These are phyloP conservation scores for Fusarium devonianum DNA, from an alignment of 2,329 filamentous ascomycete species.

Conservation along the genomic window DNA sequence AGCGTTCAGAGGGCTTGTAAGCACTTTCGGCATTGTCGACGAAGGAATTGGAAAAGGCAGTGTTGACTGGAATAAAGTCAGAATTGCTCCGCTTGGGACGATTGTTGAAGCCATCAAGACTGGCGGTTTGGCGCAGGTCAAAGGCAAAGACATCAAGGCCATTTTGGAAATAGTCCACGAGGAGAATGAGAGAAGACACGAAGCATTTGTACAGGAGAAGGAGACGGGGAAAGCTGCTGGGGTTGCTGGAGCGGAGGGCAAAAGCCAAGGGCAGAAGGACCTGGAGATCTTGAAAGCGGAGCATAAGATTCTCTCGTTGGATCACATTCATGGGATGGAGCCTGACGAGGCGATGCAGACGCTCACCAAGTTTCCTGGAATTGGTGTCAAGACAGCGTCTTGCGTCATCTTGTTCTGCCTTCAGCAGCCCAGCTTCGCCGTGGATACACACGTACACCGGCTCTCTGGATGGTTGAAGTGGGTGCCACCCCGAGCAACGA, in stretches of 20 bases:
- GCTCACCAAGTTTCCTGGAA: conserved; percentile 39
- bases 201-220: conserved; percentile 38
- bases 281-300: conserved; percentile 40
- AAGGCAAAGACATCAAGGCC: conserved; percentile 40
- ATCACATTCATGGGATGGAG: conserved; percentile 41
- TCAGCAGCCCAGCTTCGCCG: conserved; percentile 41
- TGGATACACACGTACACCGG: conserved; percentile 41
- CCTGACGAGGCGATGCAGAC: conserved; percentile 41
- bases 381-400: conserved; percentile 41
- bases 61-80: conserved; percentile 40
- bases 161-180: conserved; percentile 39
- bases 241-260: conserved; percentile 28
- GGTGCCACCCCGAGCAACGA: conserved; percentile 38
- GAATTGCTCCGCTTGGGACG: conserved; percentile 50
- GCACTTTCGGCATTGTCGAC: conserved; percentile 34
- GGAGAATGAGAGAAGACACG: conserved; percentile 34
- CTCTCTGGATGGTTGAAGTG: conserved; percentile 40
- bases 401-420: conserved; percentile 41
- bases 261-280: conserved; percentile 40
- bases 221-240: conserved; percentile 21
- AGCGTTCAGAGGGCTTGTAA: conserved; percentile 38
- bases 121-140: conserved; percentile 48
- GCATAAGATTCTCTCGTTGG: conserved; percentile 37
- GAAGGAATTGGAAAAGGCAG: conserved; percentile 40
- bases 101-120: conserved; percentile 66